Base-by-base conservation (phyloP, 768 basidiomycete species). In the Lyophyllum shimeji region DNA sequence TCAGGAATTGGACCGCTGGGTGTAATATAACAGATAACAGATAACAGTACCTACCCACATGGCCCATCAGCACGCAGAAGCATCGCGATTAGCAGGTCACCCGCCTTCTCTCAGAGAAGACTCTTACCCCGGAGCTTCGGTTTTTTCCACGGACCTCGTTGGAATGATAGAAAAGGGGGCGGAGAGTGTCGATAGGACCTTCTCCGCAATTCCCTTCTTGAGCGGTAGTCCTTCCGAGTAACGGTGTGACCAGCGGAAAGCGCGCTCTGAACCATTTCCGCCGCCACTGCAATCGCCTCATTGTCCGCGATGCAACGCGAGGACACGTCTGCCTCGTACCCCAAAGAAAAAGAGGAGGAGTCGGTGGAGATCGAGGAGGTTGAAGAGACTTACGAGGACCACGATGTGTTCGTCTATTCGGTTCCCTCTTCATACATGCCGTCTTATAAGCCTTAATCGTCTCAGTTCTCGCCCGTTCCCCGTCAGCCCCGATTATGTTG, bases 381-480 rank as follows among this genome's bases (percentile, higher is more conserved):
- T n/a, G 63, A 67, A 48, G 68, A 67, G 49, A 53, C 54, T 5
- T 71, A 63, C 37, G 69, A 70, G 21, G 75, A 75, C 50, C 70
- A 73, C 50, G 76, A 77, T 58, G 72, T 74, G 76, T 76, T 57
- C 43, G 72, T 71, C 13, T 25, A 45, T 51, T 23, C 13, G 12
- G 31, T 42, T 27, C 20, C n/a, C n/a, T 17, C 37, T 40, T 9
- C 24, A 2, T 31, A 7, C 42, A 12, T 1, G 2, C 27, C 51
- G 11, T 29, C 44, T 48, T 43, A 34, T 8, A 15, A 24, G 21
- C 21, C 42, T 50, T 13, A 8, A 46, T 43, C 18, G 34, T 20
- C 37, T 39, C 45, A 78, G 76, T 29, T 62, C 76, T 20, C 71
- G 71, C 45, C 83, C 83, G 3, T 85, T 86, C 71, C 83, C 83